These are phyloP conservation scores for Monosporascus sp. DNA, from an alignment of 2,329 filamentous ascomycete species.

Conservation along the genomic window DNA sequence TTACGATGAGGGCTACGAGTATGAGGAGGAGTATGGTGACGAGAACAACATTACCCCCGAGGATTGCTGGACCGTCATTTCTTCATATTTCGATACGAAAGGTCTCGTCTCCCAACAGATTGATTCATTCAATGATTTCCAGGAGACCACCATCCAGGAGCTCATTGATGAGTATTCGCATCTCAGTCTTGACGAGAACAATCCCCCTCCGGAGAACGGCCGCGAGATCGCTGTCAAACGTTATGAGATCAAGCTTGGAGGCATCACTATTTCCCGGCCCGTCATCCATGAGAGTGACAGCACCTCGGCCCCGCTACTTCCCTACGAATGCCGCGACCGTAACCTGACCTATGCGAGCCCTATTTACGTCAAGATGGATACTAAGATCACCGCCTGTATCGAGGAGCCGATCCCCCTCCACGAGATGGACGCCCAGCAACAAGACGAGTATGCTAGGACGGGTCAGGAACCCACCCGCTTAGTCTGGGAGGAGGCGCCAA, in stretches of 20 bases:
- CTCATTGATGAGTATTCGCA: constrained; percentile 88
- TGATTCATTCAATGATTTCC: constrained; percentile 97
- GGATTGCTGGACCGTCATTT: constrained; percentile 98
- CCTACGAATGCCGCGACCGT: constrained; percentile 90
- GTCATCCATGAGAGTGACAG: constrained; percentile 92
- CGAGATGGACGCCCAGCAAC: constrained; percentile 63
- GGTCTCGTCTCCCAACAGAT: constrained; percentile 96
- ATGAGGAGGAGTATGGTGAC: constrained; percentile 63
- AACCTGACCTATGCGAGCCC: constrained; percentile 94
- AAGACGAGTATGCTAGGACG: constrained; percentile 48
- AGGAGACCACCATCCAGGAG: constrained; percentile 88
- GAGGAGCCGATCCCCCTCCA: constrained; percentile 64
- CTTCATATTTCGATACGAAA: constrained; percentile 93
- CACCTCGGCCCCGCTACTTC: constrained; percentile 76
- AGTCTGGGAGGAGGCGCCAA: constrained; percentile 57
- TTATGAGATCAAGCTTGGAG: constrained; percentile 93
- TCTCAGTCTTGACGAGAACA: constrained; percentile 89
- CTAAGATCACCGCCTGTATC: constrained; percentile 76
- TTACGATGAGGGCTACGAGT: constrained; percentile 61
- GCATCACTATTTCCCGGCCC: constrained; percentile 81
- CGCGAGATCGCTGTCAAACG: constrained; percentile 79
- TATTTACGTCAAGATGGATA: constrained; percentile 82
- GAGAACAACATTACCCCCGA: constrained; percentile 81
- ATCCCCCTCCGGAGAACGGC: constrained; percentile 66
- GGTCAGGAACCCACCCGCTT: constrained; percentile 54